Conservation (phyloP, 2,329 filamentous ascomycete genomes). For the Alternaria ventricosa region DNA sequence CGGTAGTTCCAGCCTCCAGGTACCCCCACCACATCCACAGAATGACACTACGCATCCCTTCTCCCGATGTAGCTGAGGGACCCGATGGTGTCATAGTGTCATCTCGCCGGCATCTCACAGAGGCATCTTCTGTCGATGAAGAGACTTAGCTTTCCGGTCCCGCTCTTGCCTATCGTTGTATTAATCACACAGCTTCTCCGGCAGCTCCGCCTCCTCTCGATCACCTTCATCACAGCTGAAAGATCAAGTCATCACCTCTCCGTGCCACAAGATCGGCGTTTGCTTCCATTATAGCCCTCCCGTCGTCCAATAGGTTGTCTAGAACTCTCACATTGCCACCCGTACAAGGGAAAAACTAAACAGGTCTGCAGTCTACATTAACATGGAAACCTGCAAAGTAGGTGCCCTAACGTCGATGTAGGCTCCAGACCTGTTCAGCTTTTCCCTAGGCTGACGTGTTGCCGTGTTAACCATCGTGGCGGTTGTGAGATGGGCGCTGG, state of each 20-base stretch:
- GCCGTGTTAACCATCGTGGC: no score
- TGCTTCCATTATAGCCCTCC: no score
- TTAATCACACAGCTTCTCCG: background rate
- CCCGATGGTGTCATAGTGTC: slow-evolving; percentile 9
- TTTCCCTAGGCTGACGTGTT: no score
- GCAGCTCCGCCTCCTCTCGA: background rate
- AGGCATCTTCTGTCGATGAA: background rate
- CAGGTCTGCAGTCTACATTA: no score
- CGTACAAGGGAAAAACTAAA: no score
- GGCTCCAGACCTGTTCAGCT: no score
- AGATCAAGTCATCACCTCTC: background rate
- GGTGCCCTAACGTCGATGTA: no score
- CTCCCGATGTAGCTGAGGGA: slow-evolving; percentile 24
- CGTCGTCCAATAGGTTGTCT: no score
- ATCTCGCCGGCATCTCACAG: background rate
- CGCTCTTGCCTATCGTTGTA: background rate
- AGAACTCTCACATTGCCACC: no score
- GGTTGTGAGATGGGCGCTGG: no score
- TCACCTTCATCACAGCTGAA: background rate
- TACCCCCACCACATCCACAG: background rate
- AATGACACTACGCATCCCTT: slow-evolving; percentile 18
- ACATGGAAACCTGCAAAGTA: no score
- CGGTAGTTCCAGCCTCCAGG: background rate
- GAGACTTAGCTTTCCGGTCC: background rate
- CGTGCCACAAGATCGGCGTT: no score